Percentiles rank a stretch among this genome's conserved stretches.
These are phyloP conservation scores for Draba incana DNA, from an alignment of 345 rosid genomes.

Conservation along the genomic window DNA sequence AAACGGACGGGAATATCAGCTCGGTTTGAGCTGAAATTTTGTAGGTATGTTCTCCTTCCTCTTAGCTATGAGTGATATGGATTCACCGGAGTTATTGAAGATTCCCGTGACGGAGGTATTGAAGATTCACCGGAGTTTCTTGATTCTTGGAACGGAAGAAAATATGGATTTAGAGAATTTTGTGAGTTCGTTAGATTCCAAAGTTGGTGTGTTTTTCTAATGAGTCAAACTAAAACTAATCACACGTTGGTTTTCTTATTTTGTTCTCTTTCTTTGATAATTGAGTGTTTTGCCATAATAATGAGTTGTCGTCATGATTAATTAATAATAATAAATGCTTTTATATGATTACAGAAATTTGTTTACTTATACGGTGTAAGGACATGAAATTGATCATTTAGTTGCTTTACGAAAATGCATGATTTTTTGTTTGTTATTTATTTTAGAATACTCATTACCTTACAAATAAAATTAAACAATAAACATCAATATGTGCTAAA, in stretches of 20 bases:
- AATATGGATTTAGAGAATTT: conserved; percentile 15
- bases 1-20: no score
- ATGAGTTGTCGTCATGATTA: not conserved
- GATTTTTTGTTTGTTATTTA: no score
- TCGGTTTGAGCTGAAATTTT: no score
- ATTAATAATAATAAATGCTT: not conserved
- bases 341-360: not conserved
- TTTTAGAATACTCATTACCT: no score
- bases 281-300: not conserved
- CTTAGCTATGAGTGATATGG: no score
- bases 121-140: conserved; percentile 25
- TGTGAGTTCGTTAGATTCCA: conserved; percentile 14
- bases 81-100: no score
- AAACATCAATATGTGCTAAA: no score
- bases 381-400: no score
- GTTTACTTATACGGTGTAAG: not conserved
- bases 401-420: no score
- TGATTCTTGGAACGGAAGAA: conserved; percentile 30
- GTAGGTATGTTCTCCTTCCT: no score
- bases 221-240: conserved; percentile 25
- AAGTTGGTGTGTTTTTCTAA: conserved; percentile 29
- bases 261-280: not conserved
- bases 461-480: no score
- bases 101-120: not conserved
- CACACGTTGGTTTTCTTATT: conserved; percentile 24